Conservation (phyloP, 2,329 filamentous ascomycete species). For the Colletotrichum simmondsii region DNA sequence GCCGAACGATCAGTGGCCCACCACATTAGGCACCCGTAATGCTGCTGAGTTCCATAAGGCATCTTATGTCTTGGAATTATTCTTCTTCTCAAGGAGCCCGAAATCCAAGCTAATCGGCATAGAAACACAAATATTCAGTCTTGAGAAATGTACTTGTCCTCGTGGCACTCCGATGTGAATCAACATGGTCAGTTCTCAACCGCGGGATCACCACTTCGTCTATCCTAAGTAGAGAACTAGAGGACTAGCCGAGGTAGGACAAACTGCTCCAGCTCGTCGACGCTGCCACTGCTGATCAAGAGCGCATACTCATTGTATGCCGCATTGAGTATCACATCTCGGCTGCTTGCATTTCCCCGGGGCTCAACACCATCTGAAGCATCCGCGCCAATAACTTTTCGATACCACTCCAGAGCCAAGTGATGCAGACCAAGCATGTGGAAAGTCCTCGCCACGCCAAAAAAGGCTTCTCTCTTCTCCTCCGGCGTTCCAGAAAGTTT, state of each 20-base stretch:
- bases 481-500: constrained; percentile 53
- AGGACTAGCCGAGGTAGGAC: constrained; percentile 22
- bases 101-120: too few relatives aligned
- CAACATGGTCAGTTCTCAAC: background rate
- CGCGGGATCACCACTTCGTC: background rate
- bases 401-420: constrained; percentile 34
- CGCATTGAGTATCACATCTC: constrained; percentile 26
- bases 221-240: background rate
- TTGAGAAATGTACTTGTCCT: too few relatives aligned
- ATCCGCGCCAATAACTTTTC: constrained; percentile 16
- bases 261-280: constrained; percentile 16
- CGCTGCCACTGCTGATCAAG: constrained; percentile 40
- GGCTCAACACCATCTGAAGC: background rate
- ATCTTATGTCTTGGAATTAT: too few relatives aligned
- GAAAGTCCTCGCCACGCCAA: constrained; percentile 82
- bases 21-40: too few relatives aligned
- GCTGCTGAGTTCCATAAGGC: too few relatives aligned
- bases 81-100: too few relatives aligned
- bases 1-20: too few relatives aligned
- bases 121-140: too few relatives aligned
- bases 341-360: background rate
- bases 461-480: constrained; percentile 80
- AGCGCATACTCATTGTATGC: constrained; percentile 39
- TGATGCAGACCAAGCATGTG: constrained; percentile 55
- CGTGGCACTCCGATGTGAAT: background rate